Percentiles rank a stretch among this genome's conserved stretches.
These are phyloP conservation scores for Tulasnella sp. DNA, from an alignment of 768 basidiomycete species.

Conservation along the genomic window DNA sequence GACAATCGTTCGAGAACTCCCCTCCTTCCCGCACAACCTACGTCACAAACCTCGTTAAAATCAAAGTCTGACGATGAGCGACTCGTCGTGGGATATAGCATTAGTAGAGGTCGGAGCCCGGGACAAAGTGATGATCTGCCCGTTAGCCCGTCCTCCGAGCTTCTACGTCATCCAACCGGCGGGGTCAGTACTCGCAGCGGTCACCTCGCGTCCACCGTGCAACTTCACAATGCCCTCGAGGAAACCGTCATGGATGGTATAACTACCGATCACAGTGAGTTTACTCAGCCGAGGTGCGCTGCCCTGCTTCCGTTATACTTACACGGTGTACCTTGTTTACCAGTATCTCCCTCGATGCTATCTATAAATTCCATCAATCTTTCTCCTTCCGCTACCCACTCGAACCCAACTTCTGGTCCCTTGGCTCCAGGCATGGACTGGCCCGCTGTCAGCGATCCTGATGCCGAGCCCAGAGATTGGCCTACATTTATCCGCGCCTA, in stretches of 20 bases:
- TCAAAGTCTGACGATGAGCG: background rate
- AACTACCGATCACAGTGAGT: background rate
- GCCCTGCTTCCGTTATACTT: background rate
- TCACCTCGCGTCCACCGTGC: background rate
- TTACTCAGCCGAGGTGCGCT: background rate
- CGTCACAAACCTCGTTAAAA: background rate
- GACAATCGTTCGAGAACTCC: background rate
- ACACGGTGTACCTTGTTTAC: background rate
- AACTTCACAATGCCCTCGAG: background rate
- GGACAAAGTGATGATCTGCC: background rate
- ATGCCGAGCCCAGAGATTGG: conserved; percentile 43
- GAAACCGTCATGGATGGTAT: conserved; percentile 8
- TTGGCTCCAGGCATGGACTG: background rate
- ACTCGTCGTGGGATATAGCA: background rate
- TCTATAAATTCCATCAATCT: background rate
- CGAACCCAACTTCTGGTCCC: background rate
- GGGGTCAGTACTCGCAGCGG: background rate
- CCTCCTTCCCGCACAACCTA: background rate
- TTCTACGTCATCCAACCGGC: background rate
- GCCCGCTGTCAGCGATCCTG: background rate
- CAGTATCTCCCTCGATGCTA: background rate
- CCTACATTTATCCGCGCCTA: conserved; percentile 65
- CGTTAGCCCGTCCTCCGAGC: too few species aligned
- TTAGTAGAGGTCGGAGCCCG: background rate
- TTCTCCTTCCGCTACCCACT: background rate